Percentiles rank a stretch among this genome's conserved stretches.
phyloP scores from a whole-genome alignment of 1,139 yeast species.

The Kodamaea anthophila region DNA sequence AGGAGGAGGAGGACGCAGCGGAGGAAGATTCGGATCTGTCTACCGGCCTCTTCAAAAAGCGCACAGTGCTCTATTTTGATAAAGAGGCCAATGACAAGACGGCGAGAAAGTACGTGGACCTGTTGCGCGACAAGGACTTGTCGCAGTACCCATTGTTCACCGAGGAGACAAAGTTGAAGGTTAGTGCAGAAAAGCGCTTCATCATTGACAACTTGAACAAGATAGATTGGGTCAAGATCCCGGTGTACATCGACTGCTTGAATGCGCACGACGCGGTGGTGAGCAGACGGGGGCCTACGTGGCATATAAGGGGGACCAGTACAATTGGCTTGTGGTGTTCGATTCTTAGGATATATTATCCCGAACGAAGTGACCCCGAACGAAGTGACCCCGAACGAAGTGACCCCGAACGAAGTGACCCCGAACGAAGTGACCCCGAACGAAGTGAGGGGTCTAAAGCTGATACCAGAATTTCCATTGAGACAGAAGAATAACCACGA shows the following conservation, averaged over 20 bases:
- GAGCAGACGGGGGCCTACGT: conserved; percentile 55
- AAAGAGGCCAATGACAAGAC: conserved; percentile 22
- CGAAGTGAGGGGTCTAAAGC: no score
- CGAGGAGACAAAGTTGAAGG: conserved; percentile 25
- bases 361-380: no score
- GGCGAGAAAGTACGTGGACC: conserved; percentile 13
- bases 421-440: no score
- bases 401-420: no score
- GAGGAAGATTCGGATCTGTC: conserved; percentile 14
- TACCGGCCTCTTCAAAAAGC: conserved; percentile 5
- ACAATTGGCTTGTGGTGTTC: conserved; percentile 49
- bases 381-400: no score
- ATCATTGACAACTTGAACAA: conserved; percentile 48
- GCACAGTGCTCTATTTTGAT: conserved; percentile 16
- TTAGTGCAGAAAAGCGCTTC: conserved; percentile 33
- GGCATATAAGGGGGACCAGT: conserved; percentile 51
- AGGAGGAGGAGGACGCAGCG: conserved; percentile 2
- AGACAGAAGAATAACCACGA: no score
- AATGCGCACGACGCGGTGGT: conserved; percentile 73
- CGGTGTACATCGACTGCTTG: conserved; percentile 57
- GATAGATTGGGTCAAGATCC: conserved; percentile 60
- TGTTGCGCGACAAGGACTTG: conserved; percentile 17
- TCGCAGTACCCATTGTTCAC: conserved; percentile 25
- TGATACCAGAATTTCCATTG: no score
- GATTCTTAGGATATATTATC: no score